Base-by-base conservation (phyloP, 2,329 filamentous ascomycete genomes). In the Neopestalotiopsis rosae region DNA sequence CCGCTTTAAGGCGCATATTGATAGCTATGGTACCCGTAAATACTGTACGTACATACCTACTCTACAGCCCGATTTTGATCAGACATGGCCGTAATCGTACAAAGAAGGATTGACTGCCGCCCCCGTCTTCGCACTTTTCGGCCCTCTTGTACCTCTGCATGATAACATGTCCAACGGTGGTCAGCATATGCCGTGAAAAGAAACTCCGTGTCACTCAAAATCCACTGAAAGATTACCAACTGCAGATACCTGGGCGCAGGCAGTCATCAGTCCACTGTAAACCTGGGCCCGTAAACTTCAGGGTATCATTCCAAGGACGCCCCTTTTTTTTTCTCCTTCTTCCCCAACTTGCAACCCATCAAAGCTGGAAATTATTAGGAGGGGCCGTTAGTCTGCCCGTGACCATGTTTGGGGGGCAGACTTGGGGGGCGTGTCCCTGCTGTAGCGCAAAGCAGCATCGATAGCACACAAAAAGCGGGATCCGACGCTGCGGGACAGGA, bases 401-500 rank as follows among this genome's bases (percentile, higher is more conserved):
- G 58, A 52, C 38, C 61, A n/a, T 14, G 40, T 40, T 63, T 61
- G 34, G 34, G 34, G 34, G 34, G 34, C 34, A 10, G 24, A 28
- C 24, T 28, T 28, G 24, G 24, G 24, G 24, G 24, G 24, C 24
- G 24, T 28, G 45, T 52, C 45, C 45, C 45, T 52, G 45, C 45
- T 52, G n/a, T 52, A 52, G 45, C 45, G 45, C 45, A 24, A 17
- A n/a, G 17, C n/a, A 49, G n/a, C 45, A 52, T 61, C 7, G 9
- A 61, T 61, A 14, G 61, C 32, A 38, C 61, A 30, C 24, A 28
- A 28, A 34, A 63, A 34, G 13, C 57, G 28, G 24, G 57, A 61
- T 61, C 61, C 61, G 61, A 63, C 20, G 34, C 61, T 38, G 61
- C 34, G 61, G 61, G 38, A 63, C 61, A 52, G 61, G 30, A 40